Conservation (phyloP, 148 eudicot genomes). For the Suaeda aralocaspica region DNA sequence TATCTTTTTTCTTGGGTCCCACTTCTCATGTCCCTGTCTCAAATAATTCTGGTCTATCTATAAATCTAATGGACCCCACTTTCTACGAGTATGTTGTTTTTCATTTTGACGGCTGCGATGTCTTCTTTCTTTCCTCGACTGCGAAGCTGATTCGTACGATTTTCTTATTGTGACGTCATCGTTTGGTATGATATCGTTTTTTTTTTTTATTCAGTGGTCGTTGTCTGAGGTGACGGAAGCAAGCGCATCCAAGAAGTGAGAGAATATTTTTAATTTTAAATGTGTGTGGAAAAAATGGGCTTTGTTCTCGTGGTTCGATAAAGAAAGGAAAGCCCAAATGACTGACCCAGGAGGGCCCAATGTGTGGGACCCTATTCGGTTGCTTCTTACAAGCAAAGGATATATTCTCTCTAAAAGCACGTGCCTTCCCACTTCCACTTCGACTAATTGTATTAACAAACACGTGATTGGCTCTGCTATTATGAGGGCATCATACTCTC, state of each 20-base stretch:
- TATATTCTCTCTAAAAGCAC: constrained; percentile 45
- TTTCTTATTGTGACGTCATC: background rate
- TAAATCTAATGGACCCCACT: constrained; percentile 3
- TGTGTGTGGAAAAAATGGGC: background rate
- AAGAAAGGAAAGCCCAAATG: constrained; percentile 18
- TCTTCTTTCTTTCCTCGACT: constrained; percentile 11
- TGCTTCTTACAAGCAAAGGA: constrained; percentile 62
- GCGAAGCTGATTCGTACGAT: constrained; percentile 23
- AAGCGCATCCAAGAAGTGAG: constrained; percentile 25
- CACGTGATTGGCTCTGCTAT: constrained; percentile 17
- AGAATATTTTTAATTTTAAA: constrained; percentile 18
- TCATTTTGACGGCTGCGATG: constrained; percentile 32
- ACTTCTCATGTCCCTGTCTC: constrained; percentile 11
- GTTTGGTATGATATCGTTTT: background rate
- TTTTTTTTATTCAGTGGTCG: background rate
- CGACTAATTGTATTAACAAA: constrained; percentile 10
- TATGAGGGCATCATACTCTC: background rate
- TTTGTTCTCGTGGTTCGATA: constrained; percentile 27
- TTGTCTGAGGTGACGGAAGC: constrained; percentile 45
- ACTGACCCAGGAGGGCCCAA: constrained; percentile 28
- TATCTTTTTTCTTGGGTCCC: constrained; percentile 21
- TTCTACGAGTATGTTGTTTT: background rate
- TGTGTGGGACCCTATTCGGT: constrained; percentile 28
- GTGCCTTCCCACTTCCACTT: constrained; percentile 34
- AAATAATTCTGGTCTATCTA: constrained; percentile 16